A percentile compares a stretch with the other conserved stretches of the same genome.
Evolutionary conservation across 2,329 filamentous ascomycete species (phyloP).

Genomic region (Neoascochyta sp.): DNA sequence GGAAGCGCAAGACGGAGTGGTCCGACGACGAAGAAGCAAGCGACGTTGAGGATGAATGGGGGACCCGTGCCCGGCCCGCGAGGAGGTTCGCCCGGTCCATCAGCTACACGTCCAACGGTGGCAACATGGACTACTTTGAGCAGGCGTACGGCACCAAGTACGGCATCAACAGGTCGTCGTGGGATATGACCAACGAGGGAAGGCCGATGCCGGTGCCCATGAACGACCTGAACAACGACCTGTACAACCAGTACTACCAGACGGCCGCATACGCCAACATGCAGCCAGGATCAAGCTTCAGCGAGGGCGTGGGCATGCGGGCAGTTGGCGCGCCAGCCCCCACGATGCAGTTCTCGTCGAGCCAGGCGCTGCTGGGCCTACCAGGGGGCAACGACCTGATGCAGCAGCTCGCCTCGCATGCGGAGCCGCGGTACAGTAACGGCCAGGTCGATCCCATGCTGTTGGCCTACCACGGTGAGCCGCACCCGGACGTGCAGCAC

Average conservation of each 20-base stretch:
- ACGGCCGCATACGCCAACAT: conserved; percentile 44
- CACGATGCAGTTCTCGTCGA: conserved; percentile 29
- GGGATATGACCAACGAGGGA: conserved; percentile 52
- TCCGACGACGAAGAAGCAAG: conserved; percentile 41
- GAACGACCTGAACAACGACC: conserved; percentile 38
- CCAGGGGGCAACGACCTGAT: conserved; percentile 41
- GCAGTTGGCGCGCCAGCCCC: conserved; percentile 32
- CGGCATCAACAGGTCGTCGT: conserved; percentile 47
- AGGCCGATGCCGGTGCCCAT: conserved; percentile 45
- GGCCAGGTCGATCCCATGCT: conserved; percentile 43
- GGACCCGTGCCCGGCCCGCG: conserved; percentile 19
- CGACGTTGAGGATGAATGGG: conserved; percentile 44
- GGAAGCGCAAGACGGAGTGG: conserved; percentile 49
- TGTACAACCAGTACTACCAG: conserved; percentile 52
- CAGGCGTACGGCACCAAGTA: conserved; percentile 26
- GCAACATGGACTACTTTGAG: conserved; percentile 25
- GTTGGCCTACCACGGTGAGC: conserved; percentile 30
- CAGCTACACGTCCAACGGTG: conserved; percentile 24
- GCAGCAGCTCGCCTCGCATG: conserved; percentile 29
- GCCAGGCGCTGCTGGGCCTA: conserved; percentile 35
- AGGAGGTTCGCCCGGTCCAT: conserved; percentile 24
- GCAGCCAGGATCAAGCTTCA: conserved; percentile 19
- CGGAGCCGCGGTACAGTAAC: conserved; percentile 33
- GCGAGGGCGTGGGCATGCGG: conserved; percentile 43
- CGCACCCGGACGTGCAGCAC: conserved; percentile 21